A percentile compares a stretch with the other conserved stretches of the same genome.
Evolutionary conservation across 805 yeast species (phyloP).

Genomic region (Blastobotrys parvus): DNA sequence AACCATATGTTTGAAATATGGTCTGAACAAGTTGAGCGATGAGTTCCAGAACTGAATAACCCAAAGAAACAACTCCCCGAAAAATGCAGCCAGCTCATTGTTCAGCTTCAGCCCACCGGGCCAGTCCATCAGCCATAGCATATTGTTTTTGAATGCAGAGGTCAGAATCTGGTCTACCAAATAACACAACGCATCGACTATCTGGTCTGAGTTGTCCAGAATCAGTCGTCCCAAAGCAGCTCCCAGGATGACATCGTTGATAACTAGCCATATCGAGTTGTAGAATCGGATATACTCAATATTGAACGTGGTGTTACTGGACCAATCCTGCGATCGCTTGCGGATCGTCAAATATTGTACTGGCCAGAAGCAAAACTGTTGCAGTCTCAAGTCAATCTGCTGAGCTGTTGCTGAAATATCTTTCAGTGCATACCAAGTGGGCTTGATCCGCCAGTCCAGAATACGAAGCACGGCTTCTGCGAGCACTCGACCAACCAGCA

Average conservation of each 20-base stretch:
- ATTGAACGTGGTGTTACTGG: slow-evolving; percentile 33
- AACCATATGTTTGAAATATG: slow-evolving; percentile 26
- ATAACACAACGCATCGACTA: slow-evolving; percentile 21
- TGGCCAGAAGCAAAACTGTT: slow-evolving; percentile 73
- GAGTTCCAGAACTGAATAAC: slow-evolving; percentile 59
- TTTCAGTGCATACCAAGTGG: slow-evolving; percentile 19
- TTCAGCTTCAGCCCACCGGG: slow-evolving; percentile 94
- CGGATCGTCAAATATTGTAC: slow-evolving; percentile 59
- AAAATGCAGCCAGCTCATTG: slow-evolving; percentile 71
- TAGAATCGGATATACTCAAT: slow-evolving; percentile 54
- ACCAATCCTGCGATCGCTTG: slow-evolving; percentile 32
- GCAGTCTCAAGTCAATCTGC: slow-evolving; percentile 70
- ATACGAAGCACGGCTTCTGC: slow-evolving; percentile 26
- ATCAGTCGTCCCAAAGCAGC: slow-evolving; percentile 44
- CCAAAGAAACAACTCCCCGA: slow-evolving; percentile 85
- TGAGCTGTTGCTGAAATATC: slow-evolving; percentile 55
- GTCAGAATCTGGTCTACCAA: slow-evolving; percentile 37
- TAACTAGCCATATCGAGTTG: slow-evolving; percentile 80
- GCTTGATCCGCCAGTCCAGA: slow-evolving; percentile 23
- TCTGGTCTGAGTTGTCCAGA: slow-evolving; percentile 28
- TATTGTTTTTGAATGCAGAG: slow-evolving; percentile 38
- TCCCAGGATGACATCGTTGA: slow-evolving; percentile 78
- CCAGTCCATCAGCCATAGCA: slow-evolving; percentile 72
- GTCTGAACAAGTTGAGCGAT: slow-evolving; percentile 21
- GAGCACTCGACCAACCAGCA: slow-evolving; percentile 21